Base-by-base conservation (phyloP, 2,329 filamentous ascomycete genomes). In the Rhinocladiella similis region DNA sequence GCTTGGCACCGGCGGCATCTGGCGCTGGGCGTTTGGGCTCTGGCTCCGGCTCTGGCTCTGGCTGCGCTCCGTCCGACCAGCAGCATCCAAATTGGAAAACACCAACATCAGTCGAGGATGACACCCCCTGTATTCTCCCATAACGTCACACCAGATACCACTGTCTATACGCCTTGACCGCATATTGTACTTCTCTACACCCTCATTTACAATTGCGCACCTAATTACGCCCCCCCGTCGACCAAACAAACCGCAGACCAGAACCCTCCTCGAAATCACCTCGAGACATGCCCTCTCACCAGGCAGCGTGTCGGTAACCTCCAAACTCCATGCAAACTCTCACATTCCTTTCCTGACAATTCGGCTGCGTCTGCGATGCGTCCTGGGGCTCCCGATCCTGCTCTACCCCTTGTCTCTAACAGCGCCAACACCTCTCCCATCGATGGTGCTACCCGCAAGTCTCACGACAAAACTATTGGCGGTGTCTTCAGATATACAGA, bases 401-500 rank as follows among this genome's bases (percentile, higher is more conserved):
- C 61, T 53, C 60, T 58, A 22, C 57, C 63, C 48, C 50, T 70
- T 68, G 38, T 70, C 71, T 50, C 69, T 66, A 63, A 62, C 49
- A 60, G 62, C 51, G 50, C 63, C 52, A 59, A 60, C 36, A 22
- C 25, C 25, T 71, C 68, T 47, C 68, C 74, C 36, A 72, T 76
- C 47, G 75, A 76, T 53, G 70, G 73, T 38, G 62, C 68, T 29
- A 67, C 72, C 25, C 71, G 72, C 19, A 77, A 77, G 66, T 70
- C 73, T 36, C 67, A 74, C 65, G 75, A 78, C 48, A 77, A 75
- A 62, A 67, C 68, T 42, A 67, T 76, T 27, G 72, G 74, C 53
- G 76, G 76, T 61, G 72, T 76, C 33, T 77, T 78, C 64, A 65
- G 77, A 49, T 77, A 75, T 70, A 77, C 75, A 25, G 73, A 74